A percentile compares a stretch with the other conserved stretches of the same genome.
These are phyloP conservation scores for Starmerella apicola DNA, from an alignment of 805 yeast genomes.

Conservation along the genomic window DNA sequence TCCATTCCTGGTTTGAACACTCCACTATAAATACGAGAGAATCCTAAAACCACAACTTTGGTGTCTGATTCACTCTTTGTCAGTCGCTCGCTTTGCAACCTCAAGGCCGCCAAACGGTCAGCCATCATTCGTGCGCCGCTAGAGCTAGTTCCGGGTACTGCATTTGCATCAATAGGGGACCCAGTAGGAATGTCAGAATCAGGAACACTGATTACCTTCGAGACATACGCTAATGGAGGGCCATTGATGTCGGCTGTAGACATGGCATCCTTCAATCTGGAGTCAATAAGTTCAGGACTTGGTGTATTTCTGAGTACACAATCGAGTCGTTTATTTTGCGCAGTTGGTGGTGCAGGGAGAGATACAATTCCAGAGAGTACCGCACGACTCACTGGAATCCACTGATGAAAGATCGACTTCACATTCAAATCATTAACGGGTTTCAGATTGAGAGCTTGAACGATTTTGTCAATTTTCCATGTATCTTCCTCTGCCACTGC, in stretches of 20 bases:
- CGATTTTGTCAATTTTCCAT: slow-evolving; percentile 64
- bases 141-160: not conserved
- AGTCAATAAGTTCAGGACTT: slow-evolving; percentile 37
- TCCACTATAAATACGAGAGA: slow-evolving; percentile 84
- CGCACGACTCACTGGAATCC: slow-evolving; percentile 88
- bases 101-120: slow-evolving; percentile 25
- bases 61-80: slow-evolving; percentile 2
- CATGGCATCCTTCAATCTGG: slow-evolving; percentile 41
- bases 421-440: slow-evolving; percentile 40
- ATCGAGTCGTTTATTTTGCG: slow-evolving; percentile 64
- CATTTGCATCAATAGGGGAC: not conserved
- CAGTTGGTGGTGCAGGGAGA: slow-evolving; percentile 67
- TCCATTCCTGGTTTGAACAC: slow-evolving; percentile 62
- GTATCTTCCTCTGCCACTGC: slow-evolving; percentile 50
- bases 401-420: slow-evolving; percentile 66
- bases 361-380: slow-evolving; percentile 74
- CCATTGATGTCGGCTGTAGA: slow-evolving; percentile 53
- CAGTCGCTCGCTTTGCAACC: slow-evolving; percentile 47
- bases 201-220: slow-evolving; percentile 81
- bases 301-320: slow-evolving; percentile 52
- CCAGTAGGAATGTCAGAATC: slow-evolving; percentile 56
- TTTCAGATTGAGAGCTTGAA: slow-evolving; percentile 53
- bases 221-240: slow-evolving; percentile 63
- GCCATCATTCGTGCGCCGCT: not conserved
- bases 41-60: slow-evolving; percentile 65